These are phyloP conservation scores for Eimeria acervulina DNA, from an alignment of 169 alveolate species.

Conservation along the genomic window DNA sequence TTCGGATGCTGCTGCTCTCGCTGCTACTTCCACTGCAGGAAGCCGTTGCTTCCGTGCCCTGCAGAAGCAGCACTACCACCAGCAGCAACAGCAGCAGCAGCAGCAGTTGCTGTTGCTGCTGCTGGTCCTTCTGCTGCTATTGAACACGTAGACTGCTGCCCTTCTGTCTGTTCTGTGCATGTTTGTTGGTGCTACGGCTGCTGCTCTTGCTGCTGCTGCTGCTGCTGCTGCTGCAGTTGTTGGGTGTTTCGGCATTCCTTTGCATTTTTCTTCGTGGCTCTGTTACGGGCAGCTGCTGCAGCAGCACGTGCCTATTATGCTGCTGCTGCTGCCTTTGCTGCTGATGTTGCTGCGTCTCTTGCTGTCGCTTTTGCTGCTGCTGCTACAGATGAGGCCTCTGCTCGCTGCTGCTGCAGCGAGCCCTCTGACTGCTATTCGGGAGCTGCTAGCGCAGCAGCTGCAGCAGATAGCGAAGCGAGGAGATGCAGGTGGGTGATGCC, in stretches of 20 bases:
- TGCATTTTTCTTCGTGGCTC: no score
- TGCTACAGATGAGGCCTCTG: neutral
- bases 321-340: neutral
- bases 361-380: conserved; percentile 15
- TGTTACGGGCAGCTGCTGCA: neutral
- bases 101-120: conserved; percentile 20
- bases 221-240: neutral
- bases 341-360: neutral
- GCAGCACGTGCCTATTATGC: neutral
- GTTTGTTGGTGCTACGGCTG: no score
- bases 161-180: neutral
- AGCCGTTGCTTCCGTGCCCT: no score
- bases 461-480: conserved; percentile 52
- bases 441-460: conserved; percentile 40
- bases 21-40: no score
- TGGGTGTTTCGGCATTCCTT: no score
- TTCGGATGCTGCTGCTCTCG: neutral
- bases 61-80: no score
- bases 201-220: no score
- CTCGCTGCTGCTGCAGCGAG: conserved; percentile 50
- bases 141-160: neutral
- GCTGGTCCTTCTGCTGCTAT: neutral
- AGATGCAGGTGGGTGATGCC: neutral
- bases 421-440: conserved; percentile 11
- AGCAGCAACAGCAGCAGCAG: no score